phyloP scores from a whole-genome alignment of 2,329 filamentous ascomycete species.

The Cyphellophora europaea region DNA sequence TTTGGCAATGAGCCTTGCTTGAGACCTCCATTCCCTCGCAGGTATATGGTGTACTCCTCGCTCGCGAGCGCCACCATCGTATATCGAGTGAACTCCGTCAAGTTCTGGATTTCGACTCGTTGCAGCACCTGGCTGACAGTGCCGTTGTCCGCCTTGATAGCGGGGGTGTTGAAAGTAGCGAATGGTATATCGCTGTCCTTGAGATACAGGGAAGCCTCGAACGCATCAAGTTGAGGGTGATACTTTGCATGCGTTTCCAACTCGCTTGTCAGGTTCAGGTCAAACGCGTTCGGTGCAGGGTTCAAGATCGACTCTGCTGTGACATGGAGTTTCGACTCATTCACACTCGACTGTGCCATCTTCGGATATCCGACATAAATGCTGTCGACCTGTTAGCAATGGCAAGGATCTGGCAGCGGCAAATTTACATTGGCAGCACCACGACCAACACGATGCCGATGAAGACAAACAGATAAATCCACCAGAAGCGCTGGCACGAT shows the following conservation, averaged over 20 bases:
- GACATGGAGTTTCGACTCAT: slow-evolving; percentile 42
- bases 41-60: slow-evolving; percentile 39
- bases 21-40: slow-evolving; percentile 44
- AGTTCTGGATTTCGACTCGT: slow-evolving; percentile 31
- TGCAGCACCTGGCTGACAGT: slow-evolving; percentile 33
- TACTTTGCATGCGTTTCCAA: slow-evolving; percentile 40
- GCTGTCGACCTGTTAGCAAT: slow-evolving; percentile 22
- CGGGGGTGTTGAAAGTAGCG: slow-evolving; percentile 36
- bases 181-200: slow-evolving; percentile 32
- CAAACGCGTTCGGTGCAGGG: slow-evolving; percentile 39
- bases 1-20: slow-evolving; percentile 41
- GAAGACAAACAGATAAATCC: slow-evolving; percentile 43
- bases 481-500: slow-evolving; percentile 37
- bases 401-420: background rate
- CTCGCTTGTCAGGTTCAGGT: slow-evolving; percentile 38
- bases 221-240: slow-evolving; percentile 45
- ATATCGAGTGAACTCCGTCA: slow-evolving; percentile 40
- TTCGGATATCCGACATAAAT: slow-evolving; percentile 51
- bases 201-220: slow-evolving; percentile 43
- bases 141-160: slow-evolving; percentile 33
- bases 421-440: slow-evolving; percentile 46
- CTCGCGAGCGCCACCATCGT: slow-evolving; percentile 38
- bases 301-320: slow-evolving; percentile 41
- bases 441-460: slow-evolving; percentile 44
- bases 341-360: slow-evolving; percentile 46